phyloP scores from a whole-genome alignment of 148 eudicot species.

The Euryodendron excelsum region DNA sequence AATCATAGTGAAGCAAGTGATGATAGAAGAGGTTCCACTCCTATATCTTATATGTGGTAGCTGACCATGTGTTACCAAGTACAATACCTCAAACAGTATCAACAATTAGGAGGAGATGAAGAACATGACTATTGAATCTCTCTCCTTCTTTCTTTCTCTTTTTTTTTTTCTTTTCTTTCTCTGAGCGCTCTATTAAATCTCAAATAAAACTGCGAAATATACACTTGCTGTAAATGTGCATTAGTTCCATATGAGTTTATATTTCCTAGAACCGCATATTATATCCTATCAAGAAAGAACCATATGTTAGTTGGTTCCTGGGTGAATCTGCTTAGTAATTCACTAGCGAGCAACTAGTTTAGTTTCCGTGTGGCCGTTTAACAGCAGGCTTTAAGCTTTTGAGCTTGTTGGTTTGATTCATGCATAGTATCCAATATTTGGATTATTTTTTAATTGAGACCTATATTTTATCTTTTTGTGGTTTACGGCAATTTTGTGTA shows the following conservation, averaged over 20 bases:
- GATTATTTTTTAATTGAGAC: too few relatives aligned
- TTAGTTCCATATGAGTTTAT: too few relatives aligned
- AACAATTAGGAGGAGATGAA: neutral
- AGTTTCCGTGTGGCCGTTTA: neutral
- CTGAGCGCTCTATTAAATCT: too few relatives aligned
- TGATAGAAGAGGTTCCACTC: constrained; percentile 3
- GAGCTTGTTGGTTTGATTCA: neutral
- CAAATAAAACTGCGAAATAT: too few relatives aligned
- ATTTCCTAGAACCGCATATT: neutral
- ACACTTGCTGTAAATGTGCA: too few relatives aligned
- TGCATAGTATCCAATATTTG: neutral
- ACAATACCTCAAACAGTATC: neutral
- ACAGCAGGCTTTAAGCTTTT: neutral
- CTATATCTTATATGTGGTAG: neutral
- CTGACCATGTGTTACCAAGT: neutral
- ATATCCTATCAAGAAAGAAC: neutral
- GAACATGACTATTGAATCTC: too few relatives aligned
- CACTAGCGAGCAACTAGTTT: neutral
- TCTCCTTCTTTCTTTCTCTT: too few relatives aligned
- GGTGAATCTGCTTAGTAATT: neutral
- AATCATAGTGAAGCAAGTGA: neutral
- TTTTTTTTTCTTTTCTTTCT: too few relatives aligned
- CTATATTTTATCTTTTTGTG: too few relatives aligned
- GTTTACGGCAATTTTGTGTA: too few relatives aligned
- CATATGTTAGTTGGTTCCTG: neutral